A percentile compares a stretch with the other conserved stretches of the same genome.
These are phyloP conservation scores for Curvularia sp. DNA, from an alignment of 2,329 filamentous ascomycete species.

Conservation along the genomic window DNA sequence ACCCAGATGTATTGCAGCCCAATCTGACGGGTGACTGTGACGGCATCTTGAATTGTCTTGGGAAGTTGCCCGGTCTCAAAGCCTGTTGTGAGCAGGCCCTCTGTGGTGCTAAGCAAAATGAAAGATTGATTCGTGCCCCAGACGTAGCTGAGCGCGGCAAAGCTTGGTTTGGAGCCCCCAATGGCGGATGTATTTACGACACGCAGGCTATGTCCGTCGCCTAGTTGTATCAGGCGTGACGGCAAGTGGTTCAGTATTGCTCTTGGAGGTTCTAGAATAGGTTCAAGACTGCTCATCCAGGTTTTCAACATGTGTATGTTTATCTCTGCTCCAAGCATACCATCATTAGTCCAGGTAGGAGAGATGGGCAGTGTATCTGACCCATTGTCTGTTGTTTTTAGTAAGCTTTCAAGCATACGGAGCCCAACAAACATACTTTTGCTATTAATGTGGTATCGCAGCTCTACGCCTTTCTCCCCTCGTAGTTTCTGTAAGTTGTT, in stretches of 20 bases:
- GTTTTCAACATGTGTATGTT: neutral
- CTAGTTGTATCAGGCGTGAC: neutral
- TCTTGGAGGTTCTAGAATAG: neutral
- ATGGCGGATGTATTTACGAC: neutral
- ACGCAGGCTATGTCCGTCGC: neutral
- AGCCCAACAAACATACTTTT: neutral
- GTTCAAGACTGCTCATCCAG: neutral
- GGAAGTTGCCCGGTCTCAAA: constrained; percentile 13
- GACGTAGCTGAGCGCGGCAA: constrained; percentile 18
- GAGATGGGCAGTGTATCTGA: neutral
- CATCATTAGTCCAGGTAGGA: neutral
- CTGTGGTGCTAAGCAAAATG: constrained; percentile 4
- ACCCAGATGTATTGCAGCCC: constrained; percentile 21
- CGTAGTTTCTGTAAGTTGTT: constrained; percentile 2
- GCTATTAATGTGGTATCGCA: neutral
- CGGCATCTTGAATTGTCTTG: constrained; percentile 19
- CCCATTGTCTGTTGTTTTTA: neutral
- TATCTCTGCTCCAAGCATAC: constrained; percentile 1
- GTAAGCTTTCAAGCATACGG: neutral
- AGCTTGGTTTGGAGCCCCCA: neutral
- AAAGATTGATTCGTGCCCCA: constrained; percentile 14
- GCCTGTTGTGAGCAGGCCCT: neutral
- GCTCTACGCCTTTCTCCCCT: neutral
- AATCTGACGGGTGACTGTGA: constrained; percentile 15
- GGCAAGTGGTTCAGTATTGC: neutral